Base-by-base conservation (phyloP, 177 flowering plant species). In the Vitis hybrid region DNA sequence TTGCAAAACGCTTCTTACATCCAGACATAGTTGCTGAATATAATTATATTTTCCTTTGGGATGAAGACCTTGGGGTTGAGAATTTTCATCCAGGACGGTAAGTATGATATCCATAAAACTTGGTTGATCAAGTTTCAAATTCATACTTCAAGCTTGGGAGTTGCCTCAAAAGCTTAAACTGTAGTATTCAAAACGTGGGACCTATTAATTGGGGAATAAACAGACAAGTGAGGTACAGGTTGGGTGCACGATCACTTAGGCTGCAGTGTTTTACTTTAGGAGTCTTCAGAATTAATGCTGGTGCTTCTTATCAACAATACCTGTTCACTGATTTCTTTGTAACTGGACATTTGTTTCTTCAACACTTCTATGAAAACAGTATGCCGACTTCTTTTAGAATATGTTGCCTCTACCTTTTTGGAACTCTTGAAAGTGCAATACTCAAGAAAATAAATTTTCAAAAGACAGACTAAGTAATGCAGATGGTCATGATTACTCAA, bases 1-100 rank as follows among this genome's bases (percentile, higher is more conserved):
- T 93, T 76, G 96, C 99, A 29, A 93, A 95, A 65, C 89, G 98
- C 19, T 95, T 95, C 73, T 79, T 95, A 75, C 97, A 95, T 84
- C 99, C 99, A 51, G 98, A 91, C 74, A 86, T 95, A 71, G 89
- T 93, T 73, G 79, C 90, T 50, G 98, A 93, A 62, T 95, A 93
- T 65, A 74, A 81, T 31, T 91, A 89, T 69, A 85, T 95, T 60
- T 95, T 95, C 73, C 89, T 93, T 9, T 95, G 99, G 99, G 98
- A 95, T 73, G 99, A 95, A 75, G 99, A 95, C 81, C 84, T 95
- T 71, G 98, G 92, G 16, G 90, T 93, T 63, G 91, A 89, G 67
- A 72, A 91, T 76, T 95, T 95, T 74, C 50, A 89, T 70, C 93
- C 99, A 39, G 76, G 67, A 45, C 67, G 80, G 88, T 85, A 65